These are phyloP conservation scores for Stenocarpella maydis DNA, from an alignment of 2,329 filamentous ascomycete species.

Conservation along the genomic window DNA sequence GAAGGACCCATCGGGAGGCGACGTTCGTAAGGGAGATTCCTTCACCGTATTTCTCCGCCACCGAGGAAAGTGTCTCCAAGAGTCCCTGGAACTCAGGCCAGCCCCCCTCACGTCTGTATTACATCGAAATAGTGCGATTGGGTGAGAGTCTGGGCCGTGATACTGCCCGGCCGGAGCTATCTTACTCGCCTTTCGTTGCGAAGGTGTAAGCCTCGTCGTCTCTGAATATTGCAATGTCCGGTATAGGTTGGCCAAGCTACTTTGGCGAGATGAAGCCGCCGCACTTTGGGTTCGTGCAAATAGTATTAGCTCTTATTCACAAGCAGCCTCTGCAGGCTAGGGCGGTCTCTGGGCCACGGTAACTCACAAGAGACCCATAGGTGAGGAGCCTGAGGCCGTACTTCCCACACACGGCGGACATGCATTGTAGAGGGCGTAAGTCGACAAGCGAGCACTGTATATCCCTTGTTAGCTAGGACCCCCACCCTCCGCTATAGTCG, in stretches of 20 bases:
- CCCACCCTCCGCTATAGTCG: neutral
- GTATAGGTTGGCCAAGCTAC: conserved; percentile 44
- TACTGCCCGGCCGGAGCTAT: no score
- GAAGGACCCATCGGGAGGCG: conserved; percentile 46
- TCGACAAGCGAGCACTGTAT: conserved; percentile 46
- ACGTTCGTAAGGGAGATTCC: conserved; percentile 43
- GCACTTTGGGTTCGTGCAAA: conserved; percentile 36
- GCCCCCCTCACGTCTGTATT: conserved; percentile 43
- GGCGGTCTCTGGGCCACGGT: neutral
- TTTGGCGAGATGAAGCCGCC: conserved; percentile 47
- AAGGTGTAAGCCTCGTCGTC: conserved; percentile 44
- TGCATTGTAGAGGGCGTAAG: conserved; percentile 42
- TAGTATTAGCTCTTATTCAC: neutral
- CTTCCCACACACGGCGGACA: conserved; percentile 42
- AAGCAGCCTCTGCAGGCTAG: no score
- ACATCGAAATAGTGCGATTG: conserved; percentile 42
- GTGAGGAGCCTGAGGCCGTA: conserved; percentile 45
- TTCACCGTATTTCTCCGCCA: conserved; percentile 40
- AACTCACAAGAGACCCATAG: conserved; percentile 46
- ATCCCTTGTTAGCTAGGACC: neutral
- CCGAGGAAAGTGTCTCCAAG: conserved; percentile 38
- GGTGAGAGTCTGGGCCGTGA: neutral
- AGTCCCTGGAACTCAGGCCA: conserved; percentile 45
- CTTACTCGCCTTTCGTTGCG: conserved; percentile 44
- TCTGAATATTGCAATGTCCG: conserved; percentile 45